These are phyloP conservation scores for Boletus barrowsii DNA, from an alignment of 768 basidiomycete species.

Conservation along the genomic window DNA sequence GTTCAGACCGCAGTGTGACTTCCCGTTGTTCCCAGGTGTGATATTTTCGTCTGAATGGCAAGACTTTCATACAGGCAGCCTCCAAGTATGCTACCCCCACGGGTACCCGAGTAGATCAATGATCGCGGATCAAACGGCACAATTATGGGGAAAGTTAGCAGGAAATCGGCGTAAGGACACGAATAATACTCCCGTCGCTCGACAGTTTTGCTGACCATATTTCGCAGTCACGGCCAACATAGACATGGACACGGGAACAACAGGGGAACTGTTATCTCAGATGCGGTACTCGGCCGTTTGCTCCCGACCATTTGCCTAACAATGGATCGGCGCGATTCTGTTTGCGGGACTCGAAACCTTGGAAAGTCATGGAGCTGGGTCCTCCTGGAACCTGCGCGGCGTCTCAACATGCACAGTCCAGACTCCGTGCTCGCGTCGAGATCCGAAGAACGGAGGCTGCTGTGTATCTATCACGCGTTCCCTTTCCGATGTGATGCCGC, in stretches of 20 bases:
- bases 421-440: constrained; percentile 42
- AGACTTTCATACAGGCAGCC: too few relatives aligned
- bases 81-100: too few relatives aligned
- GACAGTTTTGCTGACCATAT: too few relatives aligned
- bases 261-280: not conserved
- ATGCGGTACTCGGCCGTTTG: not conserved
- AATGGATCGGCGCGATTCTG: not conserved
- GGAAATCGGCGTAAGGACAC: too few relatives aligned
- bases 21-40: not conserved
- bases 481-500: constrained; percentile 54
- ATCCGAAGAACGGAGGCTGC: constrained; percentile 9
- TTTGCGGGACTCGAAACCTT: constrained; percentile 57
- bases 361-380: constrained; percentile 53
- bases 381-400: constrained; percentile 56
- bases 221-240: too few relatives aligned
- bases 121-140: too few relatives aligned
- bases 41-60: too few relatives aligned
- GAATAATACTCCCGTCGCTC: too few relatives aligned
- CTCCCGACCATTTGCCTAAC: not conserved
- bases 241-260: too few relatives aligned
- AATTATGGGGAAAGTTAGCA: too few relatives aligned
- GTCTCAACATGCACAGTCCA: constrained; percentile 54
- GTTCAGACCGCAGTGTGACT: not conserved
- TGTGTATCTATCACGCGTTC: constrained; percentile 7
- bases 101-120: too few relatives aligned